Conservation (phyloP, 1,139 yeast species). For the Hemisphaericaspora xylanilytica region DNA sequence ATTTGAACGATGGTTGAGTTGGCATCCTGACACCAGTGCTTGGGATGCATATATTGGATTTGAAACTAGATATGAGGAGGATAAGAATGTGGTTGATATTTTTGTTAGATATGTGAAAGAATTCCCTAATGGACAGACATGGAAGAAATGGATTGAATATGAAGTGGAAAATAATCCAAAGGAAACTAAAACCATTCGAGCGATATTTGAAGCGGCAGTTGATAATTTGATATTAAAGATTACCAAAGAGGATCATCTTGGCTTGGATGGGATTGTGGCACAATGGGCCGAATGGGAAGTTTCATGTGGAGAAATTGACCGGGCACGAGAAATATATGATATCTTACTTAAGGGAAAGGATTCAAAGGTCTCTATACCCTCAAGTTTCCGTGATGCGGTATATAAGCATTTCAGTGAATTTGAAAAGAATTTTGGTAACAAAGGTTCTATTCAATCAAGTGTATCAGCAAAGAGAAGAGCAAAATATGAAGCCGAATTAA, state of each 20-base stretch:
- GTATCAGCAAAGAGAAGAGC: slow-evolving; percentile 53
- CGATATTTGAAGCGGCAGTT: slow-evolving; percentile 65
- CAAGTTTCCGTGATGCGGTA: slow-evolving; percentile 37
- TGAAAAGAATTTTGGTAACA: slow-evolving; percentile 64
- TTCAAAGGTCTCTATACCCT: slow-evolving; percentile 32
- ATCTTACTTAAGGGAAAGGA: slow-evolving; percentile 39
- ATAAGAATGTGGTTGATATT: slow-evolving; percentile 54
- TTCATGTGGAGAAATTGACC: slow-evolving; percentile 56
- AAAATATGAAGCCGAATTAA: slow-evolving; percentile 30
- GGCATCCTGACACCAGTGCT: slow-evolving; percentile 65
- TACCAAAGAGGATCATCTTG: slow-evolving; percentile 16
- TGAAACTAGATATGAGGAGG: slow-evolving; percentile 66
- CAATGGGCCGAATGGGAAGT: slow-evolving; percentile 78
- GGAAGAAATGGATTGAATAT: slow-evolving; percentile 53
- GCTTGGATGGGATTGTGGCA: slow-evolving; percentile 28
- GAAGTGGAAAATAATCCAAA: slow-evolving; percentile 23
- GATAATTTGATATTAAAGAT: slow-evolving; percentile 44
- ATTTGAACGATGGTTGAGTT: slow-evolving; percentile 77
- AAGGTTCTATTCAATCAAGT: slow-evolving; percentile 51
- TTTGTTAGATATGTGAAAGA: slow-evolving; percentile 56
- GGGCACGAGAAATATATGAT: slow-evolving; percentile 63
- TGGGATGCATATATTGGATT: slow-evolving; percentile 77
- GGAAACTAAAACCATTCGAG: slow-evolving; percentile 36
- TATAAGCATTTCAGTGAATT: slow-evolving; percentile 53
- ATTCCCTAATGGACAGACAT: slow-evolving; percentile 54